A percentile compares a stretch with the other conserved stretches of the same genome.
Conservation (phyloP, 1,284 basidiomycete species). For the Rhodotorula sp. region DNA sequence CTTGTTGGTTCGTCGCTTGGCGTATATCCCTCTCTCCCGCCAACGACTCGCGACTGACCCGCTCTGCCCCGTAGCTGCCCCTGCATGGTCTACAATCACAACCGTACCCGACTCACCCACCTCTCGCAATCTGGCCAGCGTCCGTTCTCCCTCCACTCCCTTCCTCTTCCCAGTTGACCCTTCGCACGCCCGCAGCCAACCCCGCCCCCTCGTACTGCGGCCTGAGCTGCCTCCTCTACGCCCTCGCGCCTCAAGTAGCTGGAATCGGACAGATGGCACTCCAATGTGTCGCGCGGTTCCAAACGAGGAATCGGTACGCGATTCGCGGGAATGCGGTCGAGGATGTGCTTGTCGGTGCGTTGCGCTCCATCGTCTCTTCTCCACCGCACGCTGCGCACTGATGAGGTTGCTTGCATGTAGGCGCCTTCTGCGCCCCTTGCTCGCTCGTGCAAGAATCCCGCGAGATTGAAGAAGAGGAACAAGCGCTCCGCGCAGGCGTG, state of each 20-base stretch:
- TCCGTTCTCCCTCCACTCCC: conserved; percentile 4
- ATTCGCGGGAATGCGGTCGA: conserved; percentile 33
- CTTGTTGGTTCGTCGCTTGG: conserved; percentile 10
- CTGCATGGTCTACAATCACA: conserved; percentile 28
- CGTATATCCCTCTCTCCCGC: not conserved
- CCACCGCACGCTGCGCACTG: not conserved
- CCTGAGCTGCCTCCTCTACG: conserved; percentile 32
- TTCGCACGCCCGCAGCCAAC: conserved; percentile 7
- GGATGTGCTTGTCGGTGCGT: conserved; percentile 31
- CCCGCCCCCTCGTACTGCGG: conserved; percentile 19
- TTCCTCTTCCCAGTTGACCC: not conserved
- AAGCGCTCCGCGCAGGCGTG: conserved; percentile 8
- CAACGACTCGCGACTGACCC: too few relatives aligned
- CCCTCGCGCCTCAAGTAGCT: conserved; percentile 28
- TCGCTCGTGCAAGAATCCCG: conserved; percentile 37
- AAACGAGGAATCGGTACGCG: conserved; percentile 34
- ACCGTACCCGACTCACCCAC: conserved; percentile 19
- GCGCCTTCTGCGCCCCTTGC: conserved; percentile 30
- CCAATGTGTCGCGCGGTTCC: conserved; percentile 31
- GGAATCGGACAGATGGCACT: conserved; percentile 35
- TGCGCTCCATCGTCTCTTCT: not conserved
- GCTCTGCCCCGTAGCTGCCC: conserved; percentile 23
- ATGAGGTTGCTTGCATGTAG: not conserved
- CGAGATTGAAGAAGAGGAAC: conserved; percentile 37
- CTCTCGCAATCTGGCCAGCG: conserved; percentile 24